These are phyloP conservation scores for Cyclaneusma minus DNA, from an alignment of 2,329 filamentous ascomycete species.

Conservation along the genomic window DNA sequence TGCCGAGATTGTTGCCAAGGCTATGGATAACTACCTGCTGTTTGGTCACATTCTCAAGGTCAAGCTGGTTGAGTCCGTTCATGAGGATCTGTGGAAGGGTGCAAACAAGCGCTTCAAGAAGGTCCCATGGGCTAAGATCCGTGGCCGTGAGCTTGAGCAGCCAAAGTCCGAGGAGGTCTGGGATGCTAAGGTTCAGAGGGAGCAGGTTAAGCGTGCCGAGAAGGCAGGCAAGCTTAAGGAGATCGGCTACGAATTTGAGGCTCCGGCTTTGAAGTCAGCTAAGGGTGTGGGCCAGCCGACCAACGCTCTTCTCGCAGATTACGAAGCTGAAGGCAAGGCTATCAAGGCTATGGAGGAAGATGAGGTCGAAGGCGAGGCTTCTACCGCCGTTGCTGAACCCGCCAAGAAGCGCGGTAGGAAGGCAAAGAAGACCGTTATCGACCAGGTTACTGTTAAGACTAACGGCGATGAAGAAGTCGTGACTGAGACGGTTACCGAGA, in stretches of 20 bases:
- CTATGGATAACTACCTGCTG: conserved; percentile 95
- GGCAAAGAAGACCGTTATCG: too few relatives aligned
- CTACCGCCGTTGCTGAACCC: conserved; percentile 2
- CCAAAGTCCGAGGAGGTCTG: conserved; percentile 63
- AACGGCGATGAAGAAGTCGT: too few relatives aligned
- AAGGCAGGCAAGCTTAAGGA: conserved; percentile 64
- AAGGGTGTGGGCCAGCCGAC: conserved; percentile 28
- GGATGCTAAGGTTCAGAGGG: conserved; percentile 57
- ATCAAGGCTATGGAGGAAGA: conserved; percentile 5
- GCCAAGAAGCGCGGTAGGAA: conserved; percentile 2
- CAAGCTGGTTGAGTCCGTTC: conserved; percentile 61
- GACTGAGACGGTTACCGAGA: too few relatives aligned
- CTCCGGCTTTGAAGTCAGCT: conserved; percentile 53
- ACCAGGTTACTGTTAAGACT: too few relatives aligned
- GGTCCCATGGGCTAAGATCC: conserved; percentile 77
- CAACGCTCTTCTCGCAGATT: conserved; percentile 9
- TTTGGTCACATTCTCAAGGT: conserved; percentile 85
- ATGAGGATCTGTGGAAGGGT: conserved; percentile 74
- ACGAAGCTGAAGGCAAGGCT: conserved; percentile 12
- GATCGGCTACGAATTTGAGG: conserved; percentile 71
- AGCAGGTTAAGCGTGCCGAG: conserved; percentile 51
- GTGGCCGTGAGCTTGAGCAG: conserved; percentile 57
- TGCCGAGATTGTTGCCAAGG: conserved; percentile 84
- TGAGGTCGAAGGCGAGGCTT: conserved; percentile 4
- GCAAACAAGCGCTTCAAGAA: conserved; percentile 82